Evolutionary conservation across 148 eudicot genomes (phyloP), one percentile per base, ranked within the genome.

Genomic region (Spergularia bocconei): DNA sequence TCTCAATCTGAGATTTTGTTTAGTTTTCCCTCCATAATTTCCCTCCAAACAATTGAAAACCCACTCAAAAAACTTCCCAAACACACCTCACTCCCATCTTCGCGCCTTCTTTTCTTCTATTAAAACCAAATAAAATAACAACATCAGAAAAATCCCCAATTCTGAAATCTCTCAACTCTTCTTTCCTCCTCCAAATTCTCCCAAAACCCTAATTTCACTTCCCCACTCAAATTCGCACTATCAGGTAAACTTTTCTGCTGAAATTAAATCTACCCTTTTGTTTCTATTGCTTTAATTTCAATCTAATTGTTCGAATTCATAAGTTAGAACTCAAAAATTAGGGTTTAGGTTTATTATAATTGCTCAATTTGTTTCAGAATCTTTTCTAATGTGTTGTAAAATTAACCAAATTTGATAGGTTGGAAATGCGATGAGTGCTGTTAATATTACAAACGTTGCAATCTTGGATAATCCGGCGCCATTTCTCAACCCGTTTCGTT

Each of bases 391-490:
- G 63, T n/a, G 14, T 0, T 5, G 70, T 67, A 2, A 53, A 20
- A 53, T 65, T 71, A n/a, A 20, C 21, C 23, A n/a, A 50, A 55
- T 54, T 2, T 2, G 9, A 39, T 54, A 16, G 63, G 51, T 36
- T 17, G 73, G 73, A 38, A n/a, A 76, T 80, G 79, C 78, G 64
- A 79, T 79, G 82, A 79, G 78, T 62, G 78, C 75, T 25, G 75
- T 80, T 9, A 80, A 76, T 25, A 76, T 80, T 17, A 80, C 83
- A 65, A 80, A 80, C 52, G 83, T 80, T 33, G 60, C 83, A 11
- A 71, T 76, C 67, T 80, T 80, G 77, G 83, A 80, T 67, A 76
- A 80, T 38, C 79, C 79, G 7, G 77, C 83, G 13, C 83, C 83
- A 8, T 80, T 80, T 76, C 69, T 76, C 12, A 41, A 69, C 38